Evolutionary conservation across 306 rosid genomes (phyloP).

Genomic region (Senna tora): DNA sequence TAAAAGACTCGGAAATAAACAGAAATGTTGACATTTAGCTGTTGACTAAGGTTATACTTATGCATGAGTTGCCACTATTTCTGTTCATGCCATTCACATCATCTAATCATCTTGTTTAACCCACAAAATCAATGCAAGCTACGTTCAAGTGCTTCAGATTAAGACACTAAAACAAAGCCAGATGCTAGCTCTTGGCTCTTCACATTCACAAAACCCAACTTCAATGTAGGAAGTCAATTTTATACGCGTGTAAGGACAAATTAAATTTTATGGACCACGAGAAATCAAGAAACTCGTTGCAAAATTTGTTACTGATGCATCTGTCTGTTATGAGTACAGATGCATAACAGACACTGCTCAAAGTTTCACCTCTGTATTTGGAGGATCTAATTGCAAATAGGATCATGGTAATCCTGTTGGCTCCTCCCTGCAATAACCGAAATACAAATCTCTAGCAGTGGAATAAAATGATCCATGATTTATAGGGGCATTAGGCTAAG

Average conservation of each 20-base stretch:
- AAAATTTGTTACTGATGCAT: not conserved
- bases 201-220: not conserved
- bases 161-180: not conserved
- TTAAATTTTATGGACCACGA: too few species aligned
- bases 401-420: too few species aligned
- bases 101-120: not conserved
- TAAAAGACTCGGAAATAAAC: constrained; percentile 28
- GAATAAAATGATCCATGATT: constrained; percentile 3
- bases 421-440: constrained; percentile 45
- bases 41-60: not conserved
- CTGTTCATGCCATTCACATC: not conserved
- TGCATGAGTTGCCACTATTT: not conserved
- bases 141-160: not conserved
- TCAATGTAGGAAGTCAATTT: too few species aligned
- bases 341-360: too few species aligned
- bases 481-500: not conserved
- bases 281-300: too few species aligned
- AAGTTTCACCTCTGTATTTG: too few species aligned
- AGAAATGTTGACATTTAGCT: not conserved
- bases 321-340: too few species aligned
- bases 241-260: too few species aligned
- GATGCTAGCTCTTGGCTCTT: not conserved
- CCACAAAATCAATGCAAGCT: not conserved
- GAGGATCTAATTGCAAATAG: too few species aligned
- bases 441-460: not conserved